phyloP scores from a whole-genome alignment of 106 monocot species.

The Dioscorea zingiberensis region DNA sequence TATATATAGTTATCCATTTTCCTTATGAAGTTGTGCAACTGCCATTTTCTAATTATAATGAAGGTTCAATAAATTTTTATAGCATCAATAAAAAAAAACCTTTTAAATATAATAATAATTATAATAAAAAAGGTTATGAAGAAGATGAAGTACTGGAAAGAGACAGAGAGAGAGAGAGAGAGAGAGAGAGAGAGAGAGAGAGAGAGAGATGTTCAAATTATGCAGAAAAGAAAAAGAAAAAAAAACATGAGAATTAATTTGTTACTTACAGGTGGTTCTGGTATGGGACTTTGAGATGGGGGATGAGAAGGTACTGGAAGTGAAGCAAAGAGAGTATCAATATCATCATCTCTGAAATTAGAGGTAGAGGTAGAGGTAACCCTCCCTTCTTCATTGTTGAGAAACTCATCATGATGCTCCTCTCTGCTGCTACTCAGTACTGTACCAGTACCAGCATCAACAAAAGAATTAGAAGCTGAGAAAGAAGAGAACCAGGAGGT shows the following conservation, averaged over 20 bases:
- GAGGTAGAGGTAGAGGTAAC: neutral
- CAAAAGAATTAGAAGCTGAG: neutral
- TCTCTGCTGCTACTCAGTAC: neutral
- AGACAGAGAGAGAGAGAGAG: too few relatives aligned
- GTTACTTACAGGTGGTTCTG: slow-evolving; percentile 22
- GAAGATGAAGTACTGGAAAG: too few relatives aligned
- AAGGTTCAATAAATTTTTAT: too few relatives aligned
- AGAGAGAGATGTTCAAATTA: neutral
- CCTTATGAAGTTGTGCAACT: too few relatives aligned
- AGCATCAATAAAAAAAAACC: too few relatives aligned
- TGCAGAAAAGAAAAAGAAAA: neutral
- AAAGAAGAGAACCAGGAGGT: slow-evolving; percentile 6
- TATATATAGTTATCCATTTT: too few relatives aligned
- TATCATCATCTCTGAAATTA: neutral
- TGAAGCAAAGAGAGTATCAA: neutral
- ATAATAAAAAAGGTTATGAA: too few relatives aligned
- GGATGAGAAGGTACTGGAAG: neutral
- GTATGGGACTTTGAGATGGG: neutral
- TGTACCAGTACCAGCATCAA: neutral
- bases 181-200: neutral
- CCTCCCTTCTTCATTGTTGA: neutral
- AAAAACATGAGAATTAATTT: neutral
- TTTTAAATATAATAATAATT: too few relatives aligned
- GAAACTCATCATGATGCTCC: too few relatives aligned
- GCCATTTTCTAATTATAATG: too few relatives aligned